Evolutionary conservation across 116 monocot species (phyloP).

Genomic region (Zostera marina): DNA sequence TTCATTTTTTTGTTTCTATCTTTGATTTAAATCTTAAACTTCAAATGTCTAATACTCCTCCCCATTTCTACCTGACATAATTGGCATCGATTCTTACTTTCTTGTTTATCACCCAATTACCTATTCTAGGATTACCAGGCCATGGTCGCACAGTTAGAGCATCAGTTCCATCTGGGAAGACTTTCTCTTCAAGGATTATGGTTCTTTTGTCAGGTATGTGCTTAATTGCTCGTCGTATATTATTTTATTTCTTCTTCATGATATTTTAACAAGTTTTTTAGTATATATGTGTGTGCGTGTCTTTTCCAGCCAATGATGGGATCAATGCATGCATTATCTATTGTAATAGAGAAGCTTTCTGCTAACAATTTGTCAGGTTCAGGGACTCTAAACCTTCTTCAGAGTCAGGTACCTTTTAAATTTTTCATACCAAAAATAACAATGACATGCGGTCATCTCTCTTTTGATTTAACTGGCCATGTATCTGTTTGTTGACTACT

Average conservation of each 20-base stretch:
- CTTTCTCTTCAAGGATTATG: conserved; percentile 86
- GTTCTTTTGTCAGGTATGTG: conserved; percentile 90
- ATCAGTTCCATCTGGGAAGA: conserved; percentile 91
- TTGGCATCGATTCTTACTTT: no score
- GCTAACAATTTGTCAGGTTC: conserved; percentile 55
- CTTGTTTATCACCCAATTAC: not conserved
- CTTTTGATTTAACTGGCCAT: not conserved
- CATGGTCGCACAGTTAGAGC: conserved; percentile 94
- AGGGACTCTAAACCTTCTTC: conserved; percentile 74
- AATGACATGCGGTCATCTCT: not conserved
- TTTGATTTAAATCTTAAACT: no score
- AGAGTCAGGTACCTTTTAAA: conserved; percentile 52
- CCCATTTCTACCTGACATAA: no score
- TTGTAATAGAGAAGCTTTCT: conserved; percentile 69
- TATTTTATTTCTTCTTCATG: not conserved
- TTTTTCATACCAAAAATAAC: no score
- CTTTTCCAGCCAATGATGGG: conserved; percentile 70
- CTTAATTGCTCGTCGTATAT: no score
- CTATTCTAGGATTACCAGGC: conserved; percentile 77
- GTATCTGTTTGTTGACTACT: not conserved
- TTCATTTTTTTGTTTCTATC: no score
- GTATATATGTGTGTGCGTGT: not conserved
- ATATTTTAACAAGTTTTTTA: not conserved
- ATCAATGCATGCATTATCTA: conserved; percentile 71
- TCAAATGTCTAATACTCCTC: no score